Conservation (phyloP, 148 eudicot genomes). For the Fagopyrum homotropicum region DNA sequence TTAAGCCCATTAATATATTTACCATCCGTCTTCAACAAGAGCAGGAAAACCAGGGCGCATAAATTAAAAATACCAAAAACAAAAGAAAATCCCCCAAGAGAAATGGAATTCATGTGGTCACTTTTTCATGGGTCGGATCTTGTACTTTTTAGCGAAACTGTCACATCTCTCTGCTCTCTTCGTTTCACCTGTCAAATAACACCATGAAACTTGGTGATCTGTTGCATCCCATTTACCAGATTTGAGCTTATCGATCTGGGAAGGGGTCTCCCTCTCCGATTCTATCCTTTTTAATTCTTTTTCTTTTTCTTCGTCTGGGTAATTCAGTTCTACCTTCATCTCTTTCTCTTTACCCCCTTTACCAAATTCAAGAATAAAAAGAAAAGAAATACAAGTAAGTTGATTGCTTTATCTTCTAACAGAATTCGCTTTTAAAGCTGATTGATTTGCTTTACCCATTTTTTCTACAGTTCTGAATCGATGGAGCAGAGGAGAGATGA, state of each 20-base stretch:
- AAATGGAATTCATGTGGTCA: slow-evolving; percentile 32
- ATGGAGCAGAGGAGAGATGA: slow-evolving; percentile 45
- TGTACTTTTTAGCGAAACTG: slow-evolving; percentile 12
- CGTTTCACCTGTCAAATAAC: slow-evolving; percentile 20
- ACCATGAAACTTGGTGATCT: slow-evolving; percentile 46
- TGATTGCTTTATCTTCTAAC: background rate
- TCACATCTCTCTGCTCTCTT: slow-evolving; percentile 31
- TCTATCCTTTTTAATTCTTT: background rate
- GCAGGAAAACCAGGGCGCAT: background rate
- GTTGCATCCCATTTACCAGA: slow-evolving; percentile 36
- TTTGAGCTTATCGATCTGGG: slow-evolving; percentile 23
- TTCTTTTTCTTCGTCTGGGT: background rate
- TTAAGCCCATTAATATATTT: background rate
- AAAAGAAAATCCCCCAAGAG: slow-evolving; percentile 8
- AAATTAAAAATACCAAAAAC: background rate
- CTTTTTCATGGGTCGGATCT: slow-evolving; percentile 40
- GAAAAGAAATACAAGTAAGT: background rate
- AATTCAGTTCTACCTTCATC: background rate
- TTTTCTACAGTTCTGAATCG: background rate
- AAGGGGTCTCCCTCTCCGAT: background rate
- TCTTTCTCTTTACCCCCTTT: background rate
- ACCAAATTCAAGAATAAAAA: background rate
- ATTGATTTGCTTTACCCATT: background rate
- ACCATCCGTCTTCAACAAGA: background rate
- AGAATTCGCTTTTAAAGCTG: background rate